Percentiles rank a stretch among this genome's conserved stretches.
These are phyloP conservation scores for Colletotrichum karsti DNA, from an alignment of 2,329 filamentous ascomycete genomes.

Conservation along the genomic window DNA sequence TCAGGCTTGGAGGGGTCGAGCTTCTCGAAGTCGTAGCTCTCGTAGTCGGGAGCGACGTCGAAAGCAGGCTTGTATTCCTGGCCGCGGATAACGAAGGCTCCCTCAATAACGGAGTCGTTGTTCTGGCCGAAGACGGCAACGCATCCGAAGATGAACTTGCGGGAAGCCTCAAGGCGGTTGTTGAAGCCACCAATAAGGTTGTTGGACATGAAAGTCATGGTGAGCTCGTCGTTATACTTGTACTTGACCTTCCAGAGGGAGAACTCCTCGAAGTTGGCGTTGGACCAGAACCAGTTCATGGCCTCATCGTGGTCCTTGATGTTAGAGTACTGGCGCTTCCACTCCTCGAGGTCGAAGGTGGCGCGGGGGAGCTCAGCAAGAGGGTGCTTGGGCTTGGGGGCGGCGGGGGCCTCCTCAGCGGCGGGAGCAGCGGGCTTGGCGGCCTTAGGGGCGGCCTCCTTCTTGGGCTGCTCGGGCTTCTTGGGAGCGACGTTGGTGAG, in stretches of 20 bases:
- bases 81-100: slow-evolving; percentile 94
- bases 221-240: slow-evolving; percentile 99
- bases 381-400: slow-evolving; percentile 96
- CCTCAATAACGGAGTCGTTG: slow-evolving; percentile 91
- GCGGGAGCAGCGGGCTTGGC: slow-evolving; percentile 48
- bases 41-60: slow-evolving; percentile 95
- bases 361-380: slow-evolving; percentile 84
- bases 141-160: slow-evolving; percentile 97
- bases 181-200: slow-evolving; percentile 99
- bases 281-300: slow-evolving; percentile 98
- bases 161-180: slow-evolving; percentile 93
- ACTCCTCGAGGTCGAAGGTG: slow-evolving; percentile 89
- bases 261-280: slow-evolving; percentile 93
- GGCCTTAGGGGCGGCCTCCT: slow-evolving; percentile 58
- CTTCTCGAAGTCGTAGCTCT: slow-evolving; percentile 97
- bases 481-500: slow-evolving; percentile 75
- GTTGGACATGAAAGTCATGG: slow-evolving; percentile 97
- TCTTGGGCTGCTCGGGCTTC: slow-evolving; percentile 79
- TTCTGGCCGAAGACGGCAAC: slow-evolving; percentile 87
- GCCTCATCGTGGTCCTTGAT: slow-evolving; percentile 72
- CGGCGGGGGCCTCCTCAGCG: slow-evolving; percentile 59
- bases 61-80: slow-evolving; percentile 88
- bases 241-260: slow-evolving; percentile 94
- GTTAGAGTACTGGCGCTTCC: slow-evolving; percentile 99
- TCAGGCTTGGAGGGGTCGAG: slow-evolving; percentile 88